Percentiles rank a stretch among this genome's conserved stretches.
Conservation (phyloP, 2,329 filamentous ascomycete species). For the Alternaria postmessia region DNA sequence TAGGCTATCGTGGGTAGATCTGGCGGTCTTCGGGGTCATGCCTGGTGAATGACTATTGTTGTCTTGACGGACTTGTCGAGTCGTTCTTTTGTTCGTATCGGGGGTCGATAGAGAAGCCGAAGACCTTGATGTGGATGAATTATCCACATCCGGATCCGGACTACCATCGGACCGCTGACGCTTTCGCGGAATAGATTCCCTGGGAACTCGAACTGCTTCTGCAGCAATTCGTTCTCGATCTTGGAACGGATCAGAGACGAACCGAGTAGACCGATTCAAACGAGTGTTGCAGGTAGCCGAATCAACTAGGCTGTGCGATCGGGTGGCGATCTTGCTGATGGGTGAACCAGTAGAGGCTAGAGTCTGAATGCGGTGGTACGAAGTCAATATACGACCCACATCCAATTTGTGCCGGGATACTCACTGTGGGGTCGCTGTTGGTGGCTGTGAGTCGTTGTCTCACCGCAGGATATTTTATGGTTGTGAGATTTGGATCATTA, state of each 20-base stretch:
- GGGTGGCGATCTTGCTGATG: neutral
- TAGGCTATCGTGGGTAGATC: constrained; percentile 7
- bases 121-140: neutral
- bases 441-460: neutral
- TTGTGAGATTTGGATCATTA: neutral
- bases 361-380: neutral
- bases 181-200: neutral
- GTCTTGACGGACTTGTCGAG: neutral
- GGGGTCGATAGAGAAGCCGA: neutral
- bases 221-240: neutral
- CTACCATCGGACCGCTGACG: neutral
- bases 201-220: neutral
- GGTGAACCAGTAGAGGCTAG: neutral
- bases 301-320: neutral
- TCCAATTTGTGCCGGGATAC: too few species aligned
- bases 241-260: neutral
- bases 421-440: neutral
- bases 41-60: neutral
- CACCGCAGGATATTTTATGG: neutral
- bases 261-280: neutral
- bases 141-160: neutral
- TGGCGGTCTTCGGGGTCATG: neutral
- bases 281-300: neutral
- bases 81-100: neutral
- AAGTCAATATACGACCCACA: too few species aligned